Conservation (phyloP, 345 rosid genomes). For the Syzygium jambos region DNA sequence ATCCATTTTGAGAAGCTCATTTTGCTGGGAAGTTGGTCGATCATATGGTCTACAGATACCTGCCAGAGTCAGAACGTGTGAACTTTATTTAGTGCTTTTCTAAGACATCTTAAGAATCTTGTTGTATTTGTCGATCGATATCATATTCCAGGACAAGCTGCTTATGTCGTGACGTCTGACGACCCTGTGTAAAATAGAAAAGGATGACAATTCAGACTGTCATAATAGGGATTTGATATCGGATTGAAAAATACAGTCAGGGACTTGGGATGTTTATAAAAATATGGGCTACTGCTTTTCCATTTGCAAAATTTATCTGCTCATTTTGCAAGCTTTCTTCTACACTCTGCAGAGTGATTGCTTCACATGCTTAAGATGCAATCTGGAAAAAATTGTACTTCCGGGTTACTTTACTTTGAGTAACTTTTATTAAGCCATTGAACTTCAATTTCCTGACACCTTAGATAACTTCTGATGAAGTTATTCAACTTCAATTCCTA, state of each 20-base stretch:
- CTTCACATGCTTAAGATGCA: not conserved
- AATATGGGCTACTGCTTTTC: not conserved
- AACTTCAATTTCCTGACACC: not conserved
- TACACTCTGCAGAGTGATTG: not conserved
- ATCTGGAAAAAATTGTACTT: not conserved
- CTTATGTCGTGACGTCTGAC: not conserved
- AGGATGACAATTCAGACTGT: not conserved
- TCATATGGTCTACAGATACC: not conserved
- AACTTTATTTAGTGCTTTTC: not conserved
- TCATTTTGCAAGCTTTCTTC: not conserved
- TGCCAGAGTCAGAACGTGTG: not conserved
- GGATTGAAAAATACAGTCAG: not conserved
- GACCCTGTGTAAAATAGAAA: not conserved
- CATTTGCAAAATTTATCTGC: not conserved
- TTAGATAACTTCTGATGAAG: not conserved
- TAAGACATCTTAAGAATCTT: not conserved
- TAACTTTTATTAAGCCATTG: not conserved
- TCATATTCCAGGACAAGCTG: not conserved
- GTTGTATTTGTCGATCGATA: not conserved
- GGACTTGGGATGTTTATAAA: not conserved
- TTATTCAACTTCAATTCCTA: not conserved
- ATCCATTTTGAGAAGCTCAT: slow-evolving; percentile 52
- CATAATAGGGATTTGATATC: not conserved
- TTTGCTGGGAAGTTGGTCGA: not conserved
- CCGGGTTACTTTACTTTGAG: not conserved